Evolutionary conservation across 495 filamentous ascomycete genomes (phyloP), one percentile per base, ranked within the genome.

Genomic region (Beverwykella pulmonaria): DNA sequence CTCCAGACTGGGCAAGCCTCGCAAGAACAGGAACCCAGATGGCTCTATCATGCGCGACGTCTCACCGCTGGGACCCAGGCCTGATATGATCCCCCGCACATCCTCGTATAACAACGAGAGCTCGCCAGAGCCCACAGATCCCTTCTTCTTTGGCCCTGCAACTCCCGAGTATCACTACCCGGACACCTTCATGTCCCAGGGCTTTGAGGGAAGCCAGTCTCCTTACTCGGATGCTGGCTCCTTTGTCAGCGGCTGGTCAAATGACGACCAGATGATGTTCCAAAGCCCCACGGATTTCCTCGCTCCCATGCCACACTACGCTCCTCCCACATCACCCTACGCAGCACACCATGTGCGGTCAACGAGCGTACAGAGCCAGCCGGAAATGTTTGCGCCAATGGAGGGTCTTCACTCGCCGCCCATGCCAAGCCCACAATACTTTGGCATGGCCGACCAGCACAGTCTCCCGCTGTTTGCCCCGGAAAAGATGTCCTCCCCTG

Each of bases 21-120:
- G 68, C 39, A 71, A 71, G 53, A 67, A 63, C 53, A 62, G 68
- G 27, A 71, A 67, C 39, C 63, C 63, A 47, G 68, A 71, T 47
- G 63, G 63, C 25, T 55, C 68, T 7, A 67, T 71, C 46, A 67
- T 67, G 54, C 58, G 68, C 15, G 68, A 67, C 23, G 63, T 67
- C 17, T 71, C 68, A 17, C 47, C 52, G 1, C 48, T 67, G 46
- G 63, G 58, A 12, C 29, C 63, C 17, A 32, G 68, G 7, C 59
- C 63, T 22, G 68, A 71, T 10, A 71, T 67, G 63, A 63, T 66
- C 23, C 63, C 68, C 14, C 63, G 63, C 39, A 71, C 68, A 15
- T 41, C 68, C 32, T 19, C 68, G 3, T 50, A 50, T 22, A 65
- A 53, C 30, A 50, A 39, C 9, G 68, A 71, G 39, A 71, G 68